Evolutionary conservation across 768 basidiomycete species (phyloP).

Genomic region (Amanita polypyramis): DNA sequence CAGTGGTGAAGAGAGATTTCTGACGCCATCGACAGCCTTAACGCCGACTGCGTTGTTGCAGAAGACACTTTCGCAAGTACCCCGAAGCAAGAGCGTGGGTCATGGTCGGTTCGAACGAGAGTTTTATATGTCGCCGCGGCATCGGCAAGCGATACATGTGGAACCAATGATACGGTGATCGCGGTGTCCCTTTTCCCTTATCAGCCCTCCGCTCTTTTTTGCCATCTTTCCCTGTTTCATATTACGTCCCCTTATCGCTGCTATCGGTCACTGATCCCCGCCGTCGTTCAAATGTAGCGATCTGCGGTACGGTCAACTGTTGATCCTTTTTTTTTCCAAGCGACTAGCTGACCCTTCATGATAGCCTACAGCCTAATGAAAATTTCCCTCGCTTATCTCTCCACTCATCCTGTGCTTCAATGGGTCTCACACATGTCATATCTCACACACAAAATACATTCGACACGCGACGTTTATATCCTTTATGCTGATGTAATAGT

Average conservation of each 20-base stretch:
- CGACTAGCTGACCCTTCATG: background rate
- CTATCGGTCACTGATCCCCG: background rate
- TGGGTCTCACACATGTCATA: too few relatives aligned
- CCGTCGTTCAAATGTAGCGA: background rate
- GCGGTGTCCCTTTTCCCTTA: background rate
- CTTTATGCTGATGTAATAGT: background rate
- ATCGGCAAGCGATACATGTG: background rate
- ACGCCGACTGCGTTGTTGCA: background rate
- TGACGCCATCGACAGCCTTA: background rate
- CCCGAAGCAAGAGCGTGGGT: conserved; percentile 7
- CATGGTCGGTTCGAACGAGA: background rate
- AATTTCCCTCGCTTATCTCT: background rate
- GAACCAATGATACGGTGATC: conserved; percentile 1
- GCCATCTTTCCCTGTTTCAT: background rate
- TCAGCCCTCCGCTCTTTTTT: background rate
- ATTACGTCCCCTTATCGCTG: background rate
- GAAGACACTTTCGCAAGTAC: background rate
- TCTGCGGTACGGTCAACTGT: background rate
- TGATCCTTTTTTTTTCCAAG: background rate
- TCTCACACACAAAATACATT: too few relatives aligned
- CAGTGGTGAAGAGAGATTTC: background rate
- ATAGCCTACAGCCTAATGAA: too few relatives aligned
- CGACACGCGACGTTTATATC: background rate
- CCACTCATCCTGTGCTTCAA: background rate
- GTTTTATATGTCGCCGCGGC: conserved; percentile 3